A percentile compares a stretch with the other conserved stretches of the same genome.
These are phyloP conservation scores for Debaryomyces nepalensis DNA, from an alignment of 1,139 yeast species.

Conservation along the genomic window DNA sequence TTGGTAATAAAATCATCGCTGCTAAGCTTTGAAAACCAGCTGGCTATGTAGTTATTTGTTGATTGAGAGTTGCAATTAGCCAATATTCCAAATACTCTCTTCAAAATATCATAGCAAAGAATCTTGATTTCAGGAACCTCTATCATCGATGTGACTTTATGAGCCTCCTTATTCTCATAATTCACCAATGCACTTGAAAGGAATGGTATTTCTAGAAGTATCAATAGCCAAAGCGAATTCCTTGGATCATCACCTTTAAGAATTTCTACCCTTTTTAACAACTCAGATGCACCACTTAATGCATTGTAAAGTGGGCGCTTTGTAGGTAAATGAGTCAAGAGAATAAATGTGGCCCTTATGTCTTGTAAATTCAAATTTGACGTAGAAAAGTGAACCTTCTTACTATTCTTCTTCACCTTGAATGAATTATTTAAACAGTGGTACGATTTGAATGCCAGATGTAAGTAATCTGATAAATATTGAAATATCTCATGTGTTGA, in stretches of 20 bases:
- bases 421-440: constrained; percentile 56
- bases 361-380: constrained; percentile 54
- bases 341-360: constrained; percentile 43
- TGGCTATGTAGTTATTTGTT: constrained; percentile 50
- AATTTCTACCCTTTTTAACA: constrained; percentile 50
- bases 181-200: constrained; percentile 50
- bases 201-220: constrained; percentile 67
- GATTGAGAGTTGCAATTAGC: constrained; percentile 51
- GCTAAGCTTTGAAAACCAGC: constrained; percentile 60
- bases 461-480: constrained; percentile 53
- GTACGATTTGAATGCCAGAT: constrained; percentile 44
- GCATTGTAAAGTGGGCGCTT: constrained; percentile 60
- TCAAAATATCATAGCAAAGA: constrained; percentile 65
- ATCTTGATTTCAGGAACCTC: constrained; percentile 57
- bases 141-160: constrained; percentile 30
- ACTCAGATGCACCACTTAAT: constrained; percentile 50
- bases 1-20: constrained; percentile 45
- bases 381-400: constrained; percentile 37
- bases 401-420: constrained; percentile 28
- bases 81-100: constrained; percentile 67
- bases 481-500: constrained; percentile 48
- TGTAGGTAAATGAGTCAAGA: constrained; percentile 57
- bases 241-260: constrained; percentile 38
- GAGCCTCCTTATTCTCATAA: constrained; percentile 28
- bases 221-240: constrained; percentile 57